Evolutionary conservation across 768 basidiomycete species (phyloP).

Genomic region (Clitopilus hobsonii): DNA sequence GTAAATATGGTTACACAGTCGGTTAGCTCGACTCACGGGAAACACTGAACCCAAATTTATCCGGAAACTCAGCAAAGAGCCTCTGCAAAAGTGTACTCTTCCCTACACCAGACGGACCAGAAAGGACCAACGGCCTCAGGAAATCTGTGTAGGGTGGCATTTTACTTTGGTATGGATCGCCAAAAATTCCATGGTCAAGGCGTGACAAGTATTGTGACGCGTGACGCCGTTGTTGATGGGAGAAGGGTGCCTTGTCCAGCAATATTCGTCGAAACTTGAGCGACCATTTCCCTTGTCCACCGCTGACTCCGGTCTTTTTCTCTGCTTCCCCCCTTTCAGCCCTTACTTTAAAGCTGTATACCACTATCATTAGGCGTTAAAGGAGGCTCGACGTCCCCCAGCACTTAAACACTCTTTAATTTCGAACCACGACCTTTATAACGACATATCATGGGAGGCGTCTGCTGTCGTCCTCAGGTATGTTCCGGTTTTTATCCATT

Average conservation of each 20-base stretch:
- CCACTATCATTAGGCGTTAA: neutral
- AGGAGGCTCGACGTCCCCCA: conserved; percentile 3
- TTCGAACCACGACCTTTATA: conserved; percentile 20
- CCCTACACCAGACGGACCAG: conserved; percentile 90
- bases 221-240: neutral
- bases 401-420: conserved; percentile 4
- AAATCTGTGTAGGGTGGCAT: conserved; percentile 31
- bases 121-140: conserved; percentile 78
- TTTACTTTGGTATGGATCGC: neutral
- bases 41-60: conserved; percentile 88
- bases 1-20: neutral
- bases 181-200: neutral
- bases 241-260: neutral
- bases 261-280: neutral
- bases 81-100: conserved; percentile 86
- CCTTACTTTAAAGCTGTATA: conserved; percentile 9
- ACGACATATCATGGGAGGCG: conserved; percentile 63
- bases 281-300: neutral
- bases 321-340: neutral
- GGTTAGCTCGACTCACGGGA: conserved; percentile 57
- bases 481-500: conserved; percentile 13
- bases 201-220: neutral
- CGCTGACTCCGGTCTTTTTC: neutral
- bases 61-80: conserved; percentile 77
- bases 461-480: conserved; percentile 82